Conservation (phyloP, 2,329 filamentous ascomycete genomes). For the Colletotrichum acutatum region DNA sequence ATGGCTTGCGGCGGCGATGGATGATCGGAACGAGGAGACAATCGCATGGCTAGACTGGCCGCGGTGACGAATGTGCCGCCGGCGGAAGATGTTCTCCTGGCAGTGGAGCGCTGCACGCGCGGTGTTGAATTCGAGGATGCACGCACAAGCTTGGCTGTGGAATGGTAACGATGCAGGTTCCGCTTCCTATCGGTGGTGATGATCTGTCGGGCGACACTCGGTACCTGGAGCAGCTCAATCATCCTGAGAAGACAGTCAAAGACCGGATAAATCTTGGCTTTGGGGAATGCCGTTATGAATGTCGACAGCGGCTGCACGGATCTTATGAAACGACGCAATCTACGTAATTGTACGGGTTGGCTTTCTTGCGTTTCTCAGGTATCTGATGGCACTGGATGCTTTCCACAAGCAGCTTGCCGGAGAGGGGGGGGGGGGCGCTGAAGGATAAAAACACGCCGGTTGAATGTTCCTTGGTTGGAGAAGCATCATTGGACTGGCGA, state of each 20-base stretch:
- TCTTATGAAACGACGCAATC: constrained; percentile 26
- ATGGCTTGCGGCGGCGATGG: background rate
- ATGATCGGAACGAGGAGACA: background rate
- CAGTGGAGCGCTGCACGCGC: constrained; percentile 16
- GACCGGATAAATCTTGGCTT: constrained; percentile 15
- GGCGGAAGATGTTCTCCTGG: constrained; percentile 1
- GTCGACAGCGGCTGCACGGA: constrained; percentile 18
- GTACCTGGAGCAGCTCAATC: constrained; percentile 8
- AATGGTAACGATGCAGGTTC: constrained; percentile 6
- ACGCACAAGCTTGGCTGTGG: constrained; percentile 14
- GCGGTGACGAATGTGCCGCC: constrained; percentile 12
- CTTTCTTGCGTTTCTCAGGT: background rate
- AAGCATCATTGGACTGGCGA: background rate
- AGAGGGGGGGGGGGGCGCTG: too few species aligned
- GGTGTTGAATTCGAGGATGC: constrained; percentile 8
- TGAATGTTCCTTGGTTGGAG: background rate
- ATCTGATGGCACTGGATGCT: background rate
- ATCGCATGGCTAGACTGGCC: background rate
- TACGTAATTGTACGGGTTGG: background rate
- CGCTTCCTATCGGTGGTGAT: background rate
- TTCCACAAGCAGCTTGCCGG: background rate
- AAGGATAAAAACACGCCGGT: background rate
- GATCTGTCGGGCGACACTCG: background rate
- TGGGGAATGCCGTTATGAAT: background rate
- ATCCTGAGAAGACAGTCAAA: constrained; percentile 7